A percentile compares a stretch with the other conserved stretches of the same genome.
Conservation (phyloP, 345 rosid species). For the Boechera retrofracta region DNA sequence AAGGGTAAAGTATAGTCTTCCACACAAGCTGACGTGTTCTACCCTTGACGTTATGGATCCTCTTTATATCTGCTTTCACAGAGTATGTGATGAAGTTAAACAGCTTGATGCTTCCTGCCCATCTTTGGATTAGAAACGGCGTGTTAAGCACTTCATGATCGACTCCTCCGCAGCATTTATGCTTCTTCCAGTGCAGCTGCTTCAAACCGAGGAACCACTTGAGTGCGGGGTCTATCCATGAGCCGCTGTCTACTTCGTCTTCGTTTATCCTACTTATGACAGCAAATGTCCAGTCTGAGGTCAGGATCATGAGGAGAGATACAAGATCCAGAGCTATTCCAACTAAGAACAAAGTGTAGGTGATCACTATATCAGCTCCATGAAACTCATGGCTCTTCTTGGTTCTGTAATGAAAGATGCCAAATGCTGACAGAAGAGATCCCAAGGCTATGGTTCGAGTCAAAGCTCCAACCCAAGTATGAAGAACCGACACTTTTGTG, state of each 20-base stretch:
- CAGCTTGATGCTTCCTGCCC: not conserved
- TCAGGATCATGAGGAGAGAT: not conserved
- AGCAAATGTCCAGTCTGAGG: conserved; percentile 6
- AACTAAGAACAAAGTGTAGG: not conserved
- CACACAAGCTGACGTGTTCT: not conserved
- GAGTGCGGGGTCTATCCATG: not conserved
- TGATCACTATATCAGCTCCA: not conserved
- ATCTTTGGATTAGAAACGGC: not conserved
- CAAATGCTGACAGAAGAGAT: not conserved
- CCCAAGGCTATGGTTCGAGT: not conserved
- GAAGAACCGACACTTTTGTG: not conserved
- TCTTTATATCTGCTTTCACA: not conserved
- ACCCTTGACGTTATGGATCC: not conserved
- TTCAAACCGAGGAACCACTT: not conserved
- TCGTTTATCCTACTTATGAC: not conserved
- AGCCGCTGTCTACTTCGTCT: not conserved
- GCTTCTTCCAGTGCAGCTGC: not conserved
- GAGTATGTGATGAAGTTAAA: not conserved
- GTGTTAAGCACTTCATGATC: not conserved
- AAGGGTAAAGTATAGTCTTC: not conserved
- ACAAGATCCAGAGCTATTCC: not conserved
- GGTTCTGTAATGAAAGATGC: not conserved
- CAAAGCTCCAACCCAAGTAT: not conserved
- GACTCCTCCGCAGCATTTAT: not conserved
- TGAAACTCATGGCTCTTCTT: not conserved